Evolutionary conservation across 768 basidiomycete genomes (phyloP).

Genomic region (Xanthoconium stramineum): DNA sequence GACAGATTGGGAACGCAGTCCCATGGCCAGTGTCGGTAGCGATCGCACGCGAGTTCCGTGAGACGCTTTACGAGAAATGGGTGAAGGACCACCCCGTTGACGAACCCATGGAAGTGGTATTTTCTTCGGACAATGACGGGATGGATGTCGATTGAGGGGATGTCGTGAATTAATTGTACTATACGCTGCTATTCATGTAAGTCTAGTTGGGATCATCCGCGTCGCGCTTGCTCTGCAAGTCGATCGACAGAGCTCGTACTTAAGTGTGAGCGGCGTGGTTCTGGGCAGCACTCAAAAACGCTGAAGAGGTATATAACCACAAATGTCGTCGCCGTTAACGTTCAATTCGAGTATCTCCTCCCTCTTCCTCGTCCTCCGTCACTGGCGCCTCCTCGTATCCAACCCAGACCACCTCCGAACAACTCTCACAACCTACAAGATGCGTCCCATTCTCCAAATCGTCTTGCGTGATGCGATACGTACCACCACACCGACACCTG

Average conservation of each 20-base stretch:
- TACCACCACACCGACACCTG: constrained; percentile 71
- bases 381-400: constrained; percentile 61
- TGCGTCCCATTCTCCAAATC: constrained; percentile 72
- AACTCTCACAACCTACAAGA: constrained; percentile 67
- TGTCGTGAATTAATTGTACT: background rate
- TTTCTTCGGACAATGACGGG: constrained; percentile 1
- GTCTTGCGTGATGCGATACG: constrained; percentile 51
- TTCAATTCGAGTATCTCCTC: too few species aligned
- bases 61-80: constrained; percentile 54
- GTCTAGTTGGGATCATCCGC: too few species aligned
- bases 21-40: constrained; percentile 64
- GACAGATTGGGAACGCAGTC: constrained; percentile 81
- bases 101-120: constrained; percentile 32
- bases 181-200: too few species aligned
- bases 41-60: constrained; percentile 59
- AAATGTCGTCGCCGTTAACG: too few species aligned
- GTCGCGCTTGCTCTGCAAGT: too few species aligned
- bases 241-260: too few species aligned
- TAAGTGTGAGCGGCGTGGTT: too few species aligned
- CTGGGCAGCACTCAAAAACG: too few species aligned
- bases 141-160: constrained; percentile 34
- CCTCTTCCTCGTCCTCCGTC: constrained; percentile 18
- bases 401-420: constrained; percentile 85
- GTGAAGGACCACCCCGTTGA: constrained; percentile 22
- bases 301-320: too few species aligned